Evolutionary conservation across 768 basidiomycete species (phyloP), one percentile per base, ranked within the genome.

Genomic region (Rhodotorula sphaerocarpa): DNA sequence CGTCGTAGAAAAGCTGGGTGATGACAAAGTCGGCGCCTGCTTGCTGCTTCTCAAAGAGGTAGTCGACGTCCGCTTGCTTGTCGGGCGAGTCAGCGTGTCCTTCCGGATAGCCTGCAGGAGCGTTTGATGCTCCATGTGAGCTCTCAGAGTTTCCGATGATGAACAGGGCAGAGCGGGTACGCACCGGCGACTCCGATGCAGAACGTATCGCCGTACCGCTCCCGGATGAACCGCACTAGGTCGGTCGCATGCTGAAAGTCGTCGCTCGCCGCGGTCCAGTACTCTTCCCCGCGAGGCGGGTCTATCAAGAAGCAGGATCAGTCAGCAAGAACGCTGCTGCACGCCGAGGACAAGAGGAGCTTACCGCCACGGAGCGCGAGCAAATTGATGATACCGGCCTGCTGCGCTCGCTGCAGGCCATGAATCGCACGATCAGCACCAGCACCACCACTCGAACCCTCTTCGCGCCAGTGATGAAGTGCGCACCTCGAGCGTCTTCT

Each of bases 1-100:
- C 83, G 73, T 99, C 93, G 76, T 97, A 99, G 76, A 99, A 99
- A 10, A 97, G 79, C 71, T 99, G 95, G 0, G 95, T 97, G 54
- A 97, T 79, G 63, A 99, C 88, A 74, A 90, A 97, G 71, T 96
- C 88, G 3, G 93, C 93, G 21, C 95, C 95, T 0, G 88, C 90
- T 70, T 93, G 86, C 43, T 95, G 84, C 75, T 97, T 99, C 47
- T 80, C 80, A 74, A 87, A 88, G 59, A 99, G 79, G 70, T 84
- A 79, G 3, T 80, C 77, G 23, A 97, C 57, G 47, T 73, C 72
- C 50, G 45, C 41, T 1, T 33, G 39, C 61, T 72, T 71, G 60
- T 86, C 84, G 71, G 85, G 84, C 44, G 78, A 79, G 67, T 87
- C 88, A 3, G 85, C 77, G 71, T 91, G 86, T 2, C 89, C 88